Conservation (phyloP, 768 basidiomycete species). For the Termitomyces sp. region DNA sequence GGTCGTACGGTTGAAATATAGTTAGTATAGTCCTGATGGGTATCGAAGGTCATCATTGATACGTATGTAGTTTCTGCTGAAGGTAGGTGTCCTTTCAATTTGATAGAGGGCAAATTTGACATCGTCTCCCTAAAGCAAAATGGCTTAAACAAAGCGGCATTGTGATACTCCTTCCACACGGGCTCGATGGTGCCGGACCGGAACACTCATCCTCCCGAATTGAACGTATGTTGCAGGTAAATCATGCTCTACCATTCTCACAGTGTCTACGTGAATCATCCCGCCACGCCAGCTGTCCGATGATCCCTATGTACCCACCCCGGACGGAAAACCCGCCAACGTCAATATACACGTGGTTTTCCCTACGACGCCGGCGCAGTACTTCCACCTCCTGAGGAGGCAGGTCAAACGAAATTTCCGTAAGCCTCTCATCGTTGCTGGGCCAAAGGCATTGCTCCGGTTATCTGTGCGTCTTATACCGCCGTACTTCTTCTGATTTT, state of each 20-base stretch:
- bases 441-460: slow-evolving; percentile 79
- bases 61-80: slow-evolving; percentile 83
- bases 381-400: slow-evolving; percentile 88
- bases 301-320: slow-evolving; percentile 42
- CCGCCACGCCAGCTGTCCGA: slow-evolving; percentile 65
- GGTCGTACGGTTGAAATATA: background rate
- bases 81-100: slow-evolving; percentile 42
- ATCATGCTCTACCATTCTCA: background rate
- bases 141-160: slow-evolving; percentile 92
- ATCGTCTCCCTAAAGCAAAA: slow-evolving; percentile 52
- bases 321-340: slow-evolving; percentile 34
- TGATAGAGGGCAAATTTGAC: background rate
- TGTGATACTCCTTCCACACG: slow-evolving; percentile 82
- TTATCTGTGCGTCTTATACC: slow-evolving; percentile 44
- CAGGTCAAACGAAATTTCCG: slow-evolving; percentile 83
- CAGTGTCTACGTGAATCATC: background rate
- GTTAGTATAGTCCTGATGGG: background rate
- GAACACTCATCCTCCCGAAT: slow-evolving; percentile 89
- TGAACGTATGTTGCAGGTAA: slow-evolving; percentile 86
- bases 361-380: slow-evolving; percentile 87
- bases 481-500: background rate
- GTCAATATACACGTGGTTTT: slow-evolving; percentile 84
- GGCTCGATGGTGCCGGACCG: slow-evolving; percentile 88
- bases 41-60: slow-evolving; percentile 73
- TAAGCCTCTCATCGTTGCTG: slow-evolving; percentile 81